Evolutionary conservation across 208 protist species (phyloP), one percentile per base, ranked within the genome.

Genomic region (Wallacemonas sp.): DNA sequence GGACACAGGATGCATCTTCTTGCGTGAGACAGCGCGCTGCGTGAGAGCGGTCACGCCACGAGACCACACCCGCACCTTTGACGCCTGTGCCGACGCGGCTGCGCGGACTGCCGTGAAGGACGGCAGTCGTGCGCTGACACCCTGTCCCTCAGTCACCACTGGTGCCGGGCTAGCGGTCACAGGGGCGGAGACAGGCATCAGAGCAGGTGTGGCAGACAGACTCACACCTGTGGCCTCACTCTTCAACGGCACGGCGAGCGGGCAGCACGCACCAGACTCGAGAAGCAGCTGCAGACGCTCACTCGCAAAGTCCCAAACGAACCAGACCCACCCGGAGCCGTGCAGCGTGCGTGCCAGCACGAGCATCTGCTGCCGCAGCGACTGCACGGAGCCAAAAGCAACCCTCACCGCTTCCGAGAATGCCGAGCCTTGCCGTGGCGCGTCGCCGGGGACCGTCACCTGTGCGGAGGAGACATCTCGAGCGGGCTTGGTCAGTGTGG

Each of bases 321-420:
- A 63, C 81, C 80, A 90, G 8, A 71, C 71, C 84, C 84, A 90
- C 30, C 84, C 84, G 27, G 53, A 63, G 29, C 83, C 83, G 38
- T 89, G 83, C 33, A 86, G 81, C 13, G 60, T 37, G 17, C 22
- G 45, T 15, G 58, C 68, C 30, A 29, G 60, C 9, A 13, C 8
- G 12, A 34, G 30, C 64, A 88, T 76, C 36, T 71, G 36, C 38
- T 68, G 19, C 34, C 80, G 79, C 32, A 90, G 79, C 19, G 48
- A 9, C 22, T 42, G 60, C 15, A 88, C 63, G 2, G 13, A 41
- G 26, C 81, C 81, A 45, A 63, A 88, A 1, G 1, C 34, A 0
- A 29, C 19, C 2, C 39, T 44, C 39, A 87, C 84, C 3, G 34
- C 15, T 34, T 41, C 38, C 3, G 57, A 54, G 17, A 58, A 48